phyloP scores from a whole-genome alignment of 75 land plant genomes.

The Cunninghamia lanceolata region DNA sequence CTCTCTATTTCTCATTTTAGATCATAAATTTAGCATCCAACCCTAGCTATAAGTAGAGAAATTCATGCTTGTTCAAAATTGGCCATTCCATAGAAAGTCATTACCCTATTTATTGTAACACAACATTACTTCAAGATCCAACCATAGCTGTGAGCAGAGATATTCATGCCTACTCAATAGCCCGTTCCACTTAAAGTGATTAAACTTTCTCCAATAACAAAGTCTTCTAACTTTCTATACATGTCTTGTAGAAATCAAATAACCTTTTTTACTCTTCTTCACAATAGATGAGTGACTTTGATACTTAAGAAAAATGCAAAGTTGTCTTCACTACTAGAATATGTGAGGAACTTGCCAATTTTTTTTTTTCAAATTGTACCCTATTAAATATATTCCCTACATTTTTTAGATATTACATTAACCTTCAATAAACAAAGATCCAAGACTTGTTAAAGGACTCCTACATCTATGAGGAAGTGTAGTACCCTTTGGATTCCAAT shows the following conservation, averaged over 20 bases:
- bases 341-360: conserved; percentile 61
- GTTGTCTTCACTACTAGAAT: conserved; percentile 72
- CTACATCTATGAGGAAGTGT: neutral
- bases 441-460: neutral
- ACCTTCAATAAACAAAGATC: neutral
- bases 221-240: conserved; percentile 71
- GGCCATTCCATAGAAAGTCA: no score
- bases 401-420: neutral
- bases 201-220: conserved; percentile 72
- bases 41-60: no score
- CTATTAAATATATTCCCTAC: neutral
- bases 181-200: conserved; percentile 39
- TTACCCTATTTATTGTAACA: neutral
- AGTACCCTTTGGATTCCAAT: conserved; percentile 20
- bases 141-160: neutral
- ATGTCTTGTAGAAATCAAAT: conserved; percentile 63
- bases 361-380: no score
- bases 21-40: no score
- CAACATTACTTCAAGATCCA: neutral
- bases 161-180: conserved; percentile 41
- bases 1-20: no score
- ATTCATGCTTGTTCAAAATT: no score
- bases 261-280: conserved; percentile 70
- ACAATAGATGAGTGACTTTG: conserved; percentile 56
- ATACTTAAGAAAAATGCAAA: conserved; percentile 68